Evolutionary conservation across 345 rosid genomes (phyloP), one percentile per base, ranked within the genome.

Genomic region (Ceriops zippeliana): DNA sequence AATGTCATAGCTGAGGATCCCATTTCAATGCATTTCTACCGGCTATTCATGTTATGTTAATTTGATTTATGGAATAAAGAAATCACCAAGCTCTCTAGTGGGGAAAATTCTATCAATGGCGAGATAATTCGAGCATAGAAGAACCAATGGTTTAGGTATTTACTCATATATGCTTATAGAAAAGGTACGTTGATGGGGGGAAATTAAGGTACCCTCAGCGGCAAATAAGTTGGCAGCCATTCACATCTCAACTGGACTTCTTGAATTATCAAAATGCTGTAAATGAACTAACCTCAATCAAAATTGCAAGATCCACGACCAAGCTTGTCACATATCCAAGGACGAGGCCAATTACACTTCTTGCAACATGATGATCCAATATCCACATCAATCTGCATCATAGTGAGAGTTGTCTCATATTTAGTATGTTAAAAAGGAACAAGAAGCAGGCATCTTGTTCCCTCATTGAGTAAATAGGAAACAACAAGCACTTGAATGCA

Each of bases 341-440:
- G 70, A 95, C 98, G 58, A 91, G 89, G 64, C 97, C 96, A 35
- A 95, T 83, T 69, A 95, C 93, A 69, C 96, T 54, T 37, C 91
- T 84, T 26, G 99, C 99, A n/a, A 95, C 99, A 13, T n/a, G 99
- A 95, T 69, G 99, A 72, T 70, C 98, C 99, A 67, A 95, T 91
- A 78, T 90, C 98, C 69, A 95, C 99, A 77, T 91, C 99, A 57
- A 91, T 88, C 99, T 95, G 87, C 83, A 83, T 19, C 30, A 61
- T 34, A 75, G 59, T n/a, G 31, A 54, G 20, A 62, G 61, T 61
- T 28, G 27, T 61, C 66, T 61, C 63, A 26, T 16, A 24, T 58
- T 54, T 11, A 52, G 35, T 20, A 53, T 53, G 31, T 54, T 56
- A 54, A 53, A 24, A 24, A 71, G 5, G 30, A 58, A 19, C 28